phyloP scores from a whole-genome alignment of 257 asterid species.

The Oldenlandia corymbosa region DNA sequence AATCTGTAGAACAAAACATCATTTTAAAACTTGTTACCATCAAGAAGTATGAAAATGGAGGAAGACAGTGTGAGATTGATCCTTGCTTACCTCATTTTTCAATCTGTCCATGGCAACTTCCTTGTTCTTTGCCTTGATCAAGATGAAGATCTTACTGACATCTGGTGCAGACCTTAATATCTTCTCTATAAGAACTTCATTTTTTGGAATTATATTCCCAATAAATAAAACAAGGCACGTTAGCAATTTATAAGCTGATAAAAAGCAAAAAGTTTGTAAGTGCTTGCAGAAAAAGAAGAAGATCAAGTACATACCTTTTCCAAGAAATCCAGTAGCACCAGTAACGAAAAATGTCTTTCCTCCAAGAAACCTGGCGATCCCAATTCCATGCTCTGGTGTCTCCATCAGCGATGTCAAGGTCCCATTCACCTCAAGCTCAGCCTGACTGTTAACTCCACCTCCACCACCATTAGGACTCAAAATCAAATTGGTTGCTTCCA shows the following conservation, averaged over 20 bases:
- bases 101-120: constrained; percentile 64
- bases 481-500: constrained; percentile 38
- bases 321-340: constrained; percentile 69
- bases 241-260: too few species aligned
- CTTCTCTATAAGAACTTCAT: constrained; percentile 81
- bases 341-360: constrained; percentile 54
- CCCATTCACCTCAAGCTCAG: constrained; percentile 29
- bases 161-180: constrained; percentile 81
- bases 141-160: constrained; percentile 58
- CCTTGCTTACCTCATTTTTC: constrained; percentile 59
- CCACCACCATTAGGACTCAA: constrained; percentile 43
- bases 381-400: constrained; percentile 37
- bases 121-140: constrained; percentile 77
- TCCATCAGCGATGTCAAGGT: constrained; percentile 19
- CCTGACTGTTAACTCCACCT: not conserved
- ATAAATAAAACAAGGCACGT: too few species aligned
- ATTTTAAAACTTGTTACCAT: not conserved
- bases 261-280: not conserved
- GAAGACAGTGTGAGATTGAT: not conserved
- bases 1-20: constrained; percentile 30
- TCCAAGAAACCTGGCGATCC: constrained; percentile 40
- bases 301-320: constrained; percentile 41
- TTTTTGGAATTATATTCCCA: too few species aligned
- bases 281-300: not conserved
- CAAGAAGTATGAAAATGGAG: not conserved